Percentiles rank a stretch among this genome's conserved stretches.
Evolutionary conservation across 768 basidiomycete genomes (phyloP).

Genomic region (Termitomyces sp.): DNA sequence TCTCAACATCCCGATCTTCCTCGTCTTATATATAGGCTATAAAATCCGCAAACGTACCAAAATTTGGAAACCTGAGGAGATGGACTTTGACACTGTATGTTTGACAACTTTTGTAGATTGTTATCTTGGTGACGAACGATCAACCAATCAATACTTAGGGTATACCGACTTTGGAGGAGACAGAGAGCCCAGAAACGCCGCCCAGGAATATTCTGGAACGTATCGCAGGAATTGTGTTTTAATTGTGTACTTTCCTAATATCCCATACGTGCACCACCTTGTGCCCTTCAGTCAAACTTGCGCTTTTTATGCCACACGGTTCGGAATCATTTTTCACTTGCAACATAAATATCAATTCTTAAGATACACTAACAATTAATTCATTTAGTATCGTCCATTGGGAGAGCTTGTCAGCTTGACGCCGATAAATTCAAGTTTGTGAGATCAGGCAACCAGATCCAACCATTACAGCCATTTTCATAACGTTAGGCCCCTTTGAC

Average conservation of each 20-base stretch:
- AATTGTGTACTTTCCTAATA: constrained; percentile 12
- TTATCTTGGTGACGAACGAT: neutral
- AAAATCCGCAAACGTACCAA: constrained; percentile 38
- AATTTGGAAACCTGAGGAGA: constrained; percentile 56
- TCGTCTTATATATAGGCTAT: constrained; percentile 40
- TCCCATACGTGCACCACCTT: no score
- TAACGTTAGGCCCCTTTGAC: no score
- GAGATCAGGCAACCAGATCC: neutral
- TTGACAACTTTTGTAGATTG: neutral
- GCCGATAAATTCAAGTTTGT: neutral
- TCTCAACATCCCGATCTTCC: constrained; percentile 47
- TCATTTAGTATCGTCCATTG: neutral
- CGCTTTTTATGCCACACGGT: neutral
- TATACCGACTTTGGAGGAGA: constrained; percentile 69
- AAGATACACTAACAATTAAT: neutral
- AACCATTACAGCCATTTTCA: no score
- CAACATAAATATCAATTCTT: neutral
- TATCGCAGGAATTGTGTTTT: constrained; percentile 53
- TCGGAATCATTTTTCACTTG: neutral
- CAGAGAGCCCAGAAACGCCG: constrained; percentile 49
- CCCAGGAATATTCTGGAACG: constrained; percentile 50
- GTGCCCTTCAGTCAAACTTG: neutral
- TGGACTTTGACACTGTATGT: constrained; percentile 69
- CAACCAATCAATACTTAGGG: constrained; percentile 35
- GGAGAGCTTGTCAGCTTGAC: neutral